phyloP scores from a whole-genome alignment of 163 green algal species.

The Chloromonas sp. region DNA sequence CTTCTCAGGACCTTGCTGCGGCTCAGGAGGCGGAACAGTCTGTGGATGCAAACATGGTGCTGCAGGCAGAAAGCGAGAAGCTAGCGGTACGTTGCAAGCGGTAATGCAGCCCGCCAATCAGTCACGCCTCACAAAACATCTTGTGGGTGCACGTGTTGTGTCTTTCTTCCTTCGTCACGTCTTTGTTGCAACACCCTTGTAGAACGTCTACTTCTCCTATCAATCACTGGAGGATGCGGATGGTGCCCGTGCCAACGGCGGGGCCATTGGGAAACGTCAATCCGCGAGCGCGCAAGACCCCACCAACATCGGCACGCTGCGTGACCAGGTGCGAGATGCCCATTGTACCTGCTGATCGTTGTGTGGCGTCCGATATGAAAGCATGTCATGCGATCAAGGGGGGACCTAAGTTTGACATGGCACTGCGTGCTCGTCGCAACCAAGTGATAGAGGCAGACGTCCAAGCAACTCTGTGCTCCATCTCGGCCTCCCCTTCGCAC shows the following conservation, averaged over 20 bases:
- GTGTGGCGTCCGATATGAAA: not conserved
- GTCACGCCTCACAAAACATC: not conserved
- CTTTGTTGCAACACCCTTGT: not conserved
- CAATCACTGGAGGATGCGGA: constrained; percentile 25
- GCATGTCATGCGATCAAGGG: too few species aligned
- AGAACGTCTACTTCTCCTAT: constrained; percentile 46
- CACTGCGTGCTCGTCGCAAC: not conserved
- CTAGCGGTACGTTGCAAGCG: not conserved
- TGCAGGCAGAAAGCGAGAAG: constrained; percentile 18
- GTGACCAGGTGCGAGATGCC: constrained; percentile 13
- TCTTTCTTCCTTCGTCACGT: too few species aligned
- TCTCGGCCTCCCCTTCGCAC: too few species aligned
- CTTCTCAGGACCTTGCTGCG: not conserved
- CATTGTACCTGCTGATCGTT: not conserved
- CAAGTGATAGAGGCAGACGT: not conserved
- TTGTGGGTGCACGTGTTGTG: too few species aligned
- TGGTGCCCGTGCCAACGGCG: not conserved
- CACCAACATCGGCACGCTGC: constrained; percentile 39
- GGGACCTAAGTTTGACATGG: not conserved
- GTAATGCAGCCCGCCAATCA: not conserved
- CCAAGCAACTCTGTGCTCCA: not conserved
- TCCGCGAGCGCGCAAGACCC: constrained; percentile 8
- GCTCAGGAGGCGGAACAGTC: constrained; percentile 6
- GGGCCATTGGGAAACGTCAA: not conserved
- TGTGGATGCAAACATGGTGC: not conserved